These are phyloP conservation scores for Pyrus pyrifolia DNA, from an alignment of 306 rosid species.

Conservation along the genomic window DNA sequence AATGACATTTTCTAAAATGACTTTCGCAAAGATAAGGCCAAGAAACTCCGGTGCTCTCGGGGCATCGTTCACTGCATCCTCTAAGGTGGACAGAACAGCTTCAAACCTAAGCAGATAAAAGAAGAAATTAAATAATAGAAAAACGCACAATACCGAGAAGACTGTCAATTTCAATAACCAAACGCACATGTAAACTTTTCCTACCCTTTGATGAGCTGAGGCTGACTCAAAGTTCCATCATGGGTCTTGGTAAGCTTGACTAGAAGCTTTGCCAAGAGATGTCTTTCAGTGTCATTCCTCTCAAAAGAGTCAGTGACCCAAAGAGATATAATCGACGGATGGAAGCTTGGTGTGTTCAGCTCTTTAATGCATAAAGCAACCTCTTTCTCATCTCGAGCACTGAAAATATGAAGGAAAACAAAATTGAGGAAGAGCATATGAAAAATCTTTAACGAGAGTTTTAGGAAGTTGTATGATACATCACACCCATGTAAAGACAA, in stretches of 20 bases:
- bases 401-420: constrained; percentile 24
- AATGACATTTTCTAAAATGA: constrained; percentile 44
- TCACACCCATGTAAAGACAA: neutral
- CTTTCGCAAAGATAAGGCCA: constrained; percentile 50
- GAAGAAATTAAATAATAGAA: neutral
- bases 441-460: neutral
- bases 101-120: constrained; percentile 47
- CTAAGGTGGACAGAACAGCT: constrained; percentile 52
- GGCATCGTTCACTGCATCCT: constrained; percentile 82
- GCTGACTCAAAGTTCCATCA: constrained; percentile 45
- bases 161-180: neutral
- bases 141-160: too few species aligned
- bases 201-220: constrained; percentile 73
- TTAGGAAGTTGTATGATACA: neutral
- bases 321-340: constrained; percentile 68
- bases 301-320: constrained; percentile 89
- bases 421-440: neutral
- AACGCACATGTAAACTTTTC: neutral
- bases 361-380: constrained; percentile 67
- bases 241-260: constrained; percentile 50
- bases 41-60: constrained; percentile 85
- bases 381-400: constrained; percentile 80
- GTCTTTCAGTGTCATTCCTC: constrained; percentile 69
- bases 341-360: constrained; percentile 69
- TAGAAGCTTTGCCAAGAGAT: constrained; percentile 59